Base-by-base conservation (phyloP, 2,329 filamentous ascomycete species). In the Pseudocercospora fuligena region DNA sequence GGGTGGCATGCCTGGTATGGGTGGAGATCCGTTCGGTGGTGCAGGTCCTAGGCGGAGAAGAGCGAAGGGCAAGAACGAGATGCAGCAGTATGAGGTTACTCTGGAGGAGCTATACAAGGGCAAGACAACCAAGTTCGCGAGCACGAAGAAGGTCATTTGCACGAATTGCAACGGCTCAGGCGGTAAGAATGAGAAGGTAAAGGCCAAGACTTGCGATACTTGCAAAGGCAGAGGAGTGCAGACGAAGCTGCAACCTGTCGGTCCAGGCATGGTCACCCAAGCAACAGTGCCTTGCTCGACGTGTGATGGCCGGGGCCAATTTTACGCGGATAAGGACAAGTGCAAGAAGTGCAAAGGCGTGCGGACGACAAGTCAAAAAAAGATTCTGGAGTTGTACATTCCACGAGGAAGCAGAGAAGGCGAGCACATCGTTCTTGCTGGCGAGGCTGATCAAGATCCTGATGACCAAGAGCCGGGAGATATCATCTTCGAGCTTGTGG, bases 301-400 rank as follows among this genome's bases (percentile, higher is more conserved):
- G 75, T 99, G 95, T 81, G 86, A 89, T 67, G 94, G 94, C 36
- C 87, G 89, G n/a, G 95, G 95, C 5, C 89, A 90, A 76, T 89
- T 94, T 76, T 97, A 89, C 83, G 94, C 94, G 80, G 93, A 97
- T 77, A 98, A 98, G 84, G 95, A 99, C 77, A 92, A 93, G 78
- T 99, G 95, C 85, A 97, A 97, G 86, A 97, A 95, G 84, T 99
- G 95, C 88, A 98, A 98, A 82, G 95, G 95, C 76, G 92, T 92
- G 80, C 88, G 92, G 69, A 93, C 92, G 14, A 88, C 89, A 53
- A 90, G 93, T 75, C 92, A 95, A 81, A 95, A 92, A 81, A 99
- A 98, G 83, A 92, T 94, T 3, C 85, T 99, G 67, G 95, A 99
- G 82, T 90, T 99, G 61, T 98, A 98, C 82, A 97, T 99, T 67